Evolutionary conservation across 2,329 filamentous ascomycete species (phyloP).

Genomic region (Epichloe sibirici): DNA sequence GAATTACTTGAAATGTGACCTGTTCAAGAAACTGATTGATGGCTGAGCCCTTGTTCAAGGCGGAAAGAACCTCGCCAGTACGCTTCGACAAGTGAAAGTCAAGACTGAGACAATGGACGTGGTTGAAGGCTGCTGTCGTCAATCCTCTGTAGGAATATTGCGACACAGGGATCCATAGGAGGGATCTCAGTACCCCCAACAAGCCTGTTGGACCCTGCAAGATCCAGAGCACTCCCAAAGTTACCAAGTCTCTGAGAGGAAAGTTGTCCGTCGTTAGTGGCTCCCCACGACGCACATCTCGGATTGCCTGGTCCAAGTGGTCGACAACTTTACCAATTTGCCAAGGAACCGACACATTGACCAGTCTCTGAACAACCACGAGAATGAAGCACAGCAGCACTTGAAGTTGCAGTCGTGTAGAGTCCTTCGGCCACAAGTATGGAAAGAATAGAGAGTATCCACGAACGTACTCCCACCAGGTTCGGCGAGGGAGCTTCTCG

Average conservation of each 20-base stretch:
- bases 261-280: conserved; percentile 22
- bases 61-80: conserved; percentile 90
- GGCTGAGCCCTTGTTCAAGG: conserved; percentile 87
- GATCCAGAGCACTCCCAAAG: conserved; percentile 58
- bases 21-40: conserved; percentile 97
- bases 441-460: conserved; percentile 92
- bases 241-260: conserved; percentile 22
- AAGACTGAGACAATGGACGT: conserved; percentile 87
- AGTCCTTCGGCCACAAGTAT: conserved; percentile 89
- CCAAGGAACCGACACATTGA: conserved; percentile 77
- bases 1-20: conserved; percentile 88
- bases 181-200: conserved; percentile 67
- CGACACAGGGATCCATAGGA: conserved; percentile 91
- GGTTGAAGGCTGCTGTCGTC: conserved; percentile 90
- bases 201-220: conserved; percentile 84
- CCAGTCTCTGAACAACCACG: conserved; percentile 64
- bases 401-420: conserved; percentile 57
- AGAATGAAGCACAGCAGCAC: conserved; percentile 75
- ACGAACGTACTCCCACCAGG: conserved; percentile 91
- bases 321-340: conserved; percentile 75
- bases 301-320: conserved; percentile 43
- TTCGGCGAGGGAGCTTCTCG: conserved; percentile 71
- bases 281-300: conserved; percentile 31
- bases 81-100: conserved; percentile 96
- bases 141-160: conserved; percentile 94